A percentile compares a stretch with the other conserved stretches of the same genome.
These are phyloP conservation scores for Malassezia vespertilionis DNA, from an alignment of 1,284 basidiomycete genomes.

Conservation along the genomic window DNA sequence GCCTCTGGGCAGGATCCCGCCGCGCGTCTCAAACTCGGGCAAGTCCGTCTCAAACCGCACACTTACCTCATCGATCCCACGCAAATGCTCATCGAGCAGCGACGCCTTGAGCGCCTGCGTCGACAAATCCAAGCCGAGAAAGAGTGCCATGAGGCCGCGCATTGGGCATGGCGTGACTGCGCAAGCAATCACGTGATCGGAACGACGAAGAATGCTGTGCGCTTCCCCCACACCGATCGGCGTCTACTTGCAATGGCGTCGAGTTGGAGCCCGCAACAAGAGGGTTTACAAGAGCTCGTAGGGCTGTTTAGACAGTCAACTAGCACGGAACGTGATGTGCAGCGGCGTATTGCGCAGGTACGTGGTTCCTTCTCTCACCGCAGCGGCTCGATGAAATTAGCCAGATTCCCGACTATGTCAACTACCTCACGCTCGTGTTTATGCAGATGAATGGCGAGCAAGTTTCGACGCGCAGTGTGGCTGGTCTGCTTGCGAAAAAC, in stretches of 20 bases:
- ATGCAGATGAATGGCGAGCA: constrained; percentile 69
- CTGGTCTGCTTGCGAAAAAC: constrained; percentile 94
- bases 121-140: constrained; percentile 75
- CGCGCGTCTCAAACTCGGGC: constrained; percentile 58
- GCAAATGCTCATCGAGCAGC: constrained; percentile 56
- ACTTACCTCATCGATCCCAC: constrained; percentile 60
- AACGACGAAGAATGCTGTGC: background rate
- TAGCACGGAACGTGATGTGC: constrained; percentile 32
- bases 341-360: constrained; percentile 33
- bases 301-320: constrained; percentile 41
- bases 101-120: constrained; percentile 70
- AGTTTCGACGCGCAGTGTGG: constrained; percentile 81
- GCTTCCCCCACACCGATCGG: background rate
- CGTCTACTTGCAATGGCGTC: constrained; percentile 17
- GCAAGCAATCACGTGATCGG: constrained; percentile 1
- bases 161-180: background rate
- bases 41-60: constrained; percentile 74
- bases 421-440: constrained; percentile 87
- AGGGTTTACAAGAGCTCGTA: constrained; percentile 35
- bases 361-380: constrained; percentile 4
- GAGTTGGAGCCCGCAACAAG: constrained; percentile 34
- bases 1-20: constrained; percentile 47
- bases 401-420: constrained; percentile 59
- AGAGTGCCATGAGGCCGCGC: constrained; percentile 50
- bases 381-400: constrained; percentile 37